Conservation (phyloP, 2,329 filamentous ascomycete genomes). For the Penicillium olsonii region DNA sequence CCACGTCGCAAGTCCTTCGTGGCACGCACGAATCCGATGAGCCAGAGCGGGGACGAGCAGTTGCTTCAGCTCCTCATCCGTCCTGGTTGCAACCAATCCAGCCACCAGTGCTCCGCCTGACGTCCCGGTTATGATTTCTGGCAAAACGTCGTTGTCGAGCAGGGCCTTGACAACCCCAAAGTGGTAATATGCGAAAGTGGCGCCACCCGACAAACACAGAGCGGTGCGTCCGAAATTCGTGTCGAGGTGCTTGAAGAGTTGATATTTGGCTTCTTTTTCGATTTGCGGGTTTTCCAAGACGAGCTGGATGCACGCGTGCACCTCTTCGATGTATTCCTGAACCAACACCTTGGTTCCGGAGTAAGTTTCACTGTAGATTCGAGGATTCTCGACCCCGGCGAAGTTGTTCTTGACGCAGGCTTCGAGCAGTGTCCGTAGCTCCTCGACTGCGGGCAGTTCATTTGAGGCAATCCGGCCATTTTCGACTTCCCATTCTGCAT, state of each 20-base stretch:
- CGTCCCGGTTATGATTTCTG: constrained; percentile 94
- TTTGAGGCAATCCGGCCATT: constrained; percentile 21
- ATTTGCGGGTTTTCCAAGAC: constrained; percentile 69
- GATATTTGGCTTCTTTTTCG: constrained; percentile 70
- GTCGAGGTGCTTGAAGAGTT: constrained; percentile 82
- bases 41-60: constrained; percentile 87
- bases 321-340: constrained; percentile 84
- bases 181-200: constrained; percentile 95
- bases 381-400: constrained; percentile 87
- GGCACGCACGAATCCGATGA: constrained; percentile 78
- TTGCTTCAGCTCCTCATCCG: constrained; percentile 83
- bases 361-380: constrained; percentile 96
- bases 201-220: constrained; percentile 88
- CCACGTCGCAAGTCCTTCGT: constrained; percentile 77
- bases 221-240: constrained; percentile 92
- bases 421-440: constrained; percentile 76
- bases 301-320: constrained; percentile 60
- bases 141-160: constrained; percentile 79
- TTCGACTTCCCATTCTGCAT: constrained; percentile 42
- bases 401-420: constrained; percentile 98
- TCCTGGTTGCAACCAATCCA: constrained; percentile 81
- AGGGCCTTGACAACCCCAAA: constrained; percentile 90
- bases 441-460: constrained; percentile 63
- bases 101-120: constrained; percentile 92
- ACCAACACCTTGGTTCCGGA: constrained; percentile 95